Evolutionary conservation across 1,284 basidiomycete genomes (phyloP).

Genomic region (Cutaneotrichosporon dermatis): DNA sequence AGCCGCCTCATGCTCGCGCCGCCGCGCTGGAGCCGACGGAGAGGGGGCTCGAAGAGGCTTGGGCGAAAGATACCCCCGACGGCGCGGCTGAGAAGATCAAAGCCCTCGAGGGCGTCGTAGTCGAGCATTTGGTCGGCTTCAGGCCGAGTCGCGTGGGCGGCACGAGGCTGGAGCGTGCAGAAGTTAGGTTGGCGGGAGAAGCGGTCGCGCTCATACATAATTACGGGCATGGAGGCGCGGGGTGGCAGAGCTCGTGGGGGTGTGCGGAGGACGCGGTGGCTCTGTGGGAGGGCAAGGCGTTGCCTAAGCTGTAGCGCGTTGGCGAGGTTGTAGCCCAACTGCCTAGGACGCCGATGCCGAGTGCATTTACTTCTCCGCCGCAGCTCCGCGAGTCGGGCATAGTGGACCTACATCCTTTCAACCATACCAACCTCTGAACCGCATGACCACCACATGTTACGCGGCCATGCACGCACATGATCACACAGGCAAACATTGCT

Average conservation of each 20-base stretch:
- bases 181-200: not conserved
- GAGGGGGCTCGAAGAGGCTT: not conserved
- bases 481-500: too few species aligned
- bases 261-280: constrained; percentile 40
- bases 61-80: not conserved
- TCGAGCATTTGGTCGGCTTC: constrained; percentile 36
- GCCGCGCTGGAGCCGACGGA: not conserved
- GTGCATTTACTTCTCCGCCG: too few species aligned
- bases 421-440: too few species aligned
- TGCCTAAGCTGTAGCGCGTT: constrained; percentile 3
- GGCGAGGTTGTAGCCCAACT: too few species aligned
- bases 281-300: constrained; percentile 35
- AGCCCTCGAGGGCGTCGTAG: constrained; percentile 22
- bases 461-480: too few species aligned
- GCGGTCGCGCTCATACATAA: constrained; percentile 34
- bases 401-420: too few species aligned
- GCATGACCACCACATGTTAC: too few species aligned
- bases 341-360: too few species aligned
- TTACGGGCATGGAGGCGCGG: constrained; percentile 48
- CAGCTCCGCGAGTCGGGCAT: too few species aligned
- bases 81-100: not conserved
- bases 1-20: constrained; percentile 16
- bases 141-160: constrained; percentile 36
- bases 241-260: constrained; percentile 48
- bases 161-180: constrained; percentile 28